These are phyloP conservation scores for Yamadazyma tumulicola DNA, from an alignment of 805 yeast species.

Conservation along the genomic window DNA sequence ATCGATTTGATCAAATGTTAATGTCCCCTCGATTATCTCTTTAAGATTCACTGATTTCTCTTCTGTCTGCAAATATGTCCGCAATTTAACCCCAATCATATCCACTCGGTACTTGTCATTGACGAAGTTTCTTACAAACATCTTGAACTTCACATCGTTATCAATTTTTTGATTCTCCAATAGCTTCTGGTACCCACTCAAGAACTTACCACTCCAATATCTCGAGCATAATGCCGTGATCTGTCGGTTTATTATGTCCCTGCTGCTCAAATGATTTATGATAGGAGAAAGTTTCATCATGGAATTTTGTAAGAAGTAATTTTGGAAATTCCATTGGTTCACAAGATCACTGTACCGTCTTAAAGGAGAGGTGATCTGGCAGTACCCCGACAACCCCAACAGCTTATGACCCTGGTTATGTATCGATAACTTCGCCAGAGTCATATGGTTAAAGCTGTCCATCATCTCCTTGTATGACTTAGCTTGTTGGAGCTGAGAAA, in stretches of 20 bases:
- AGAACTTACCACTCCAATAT: slow-evolving; percentile 38
- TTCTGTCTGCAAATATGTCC: slow-evolving; percentile 17
- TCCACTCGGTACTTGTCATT: slow-evolving; percentile 3
- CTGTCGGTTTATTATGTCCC: slow-evolving; percentile 24
- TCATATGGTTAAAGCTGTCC: slow-evolving; percentile 43
- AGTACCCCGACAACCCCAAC: slow-evolving; percentile 59
- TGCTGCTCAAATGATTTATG: slow-evolving; percentile 29
- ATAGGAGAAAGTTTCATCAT: slow-evolving; percentile 12
- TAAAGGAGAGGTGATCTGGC: slow-evolving; percentile 85
- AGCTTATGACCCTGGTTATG: slow-evolving; percentile 52
- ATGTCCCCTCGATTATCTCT: slow-evolving; percentile 7
- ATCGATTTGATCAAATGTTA: slow-evolving; percentile 25
- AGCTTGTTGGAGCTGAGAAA: slow-evolving; percentile 20
- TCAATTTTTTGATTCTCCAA: not conserved
- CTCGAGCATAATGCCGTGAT: slow-evolving; percentile 22
- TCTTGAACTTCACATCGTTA: slow-evolving; percentile 16
- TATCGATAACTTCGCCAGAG: slow-evolving; percentile 50
- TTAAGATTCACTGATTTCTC: slow-evolving; percentile 14
- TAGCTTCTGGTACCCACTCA: slow-evolving; percentile 21
- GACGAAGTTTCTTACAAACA: slow-evolving; percentile 14
- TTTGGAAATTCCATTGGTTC: slow-evolving; percentile 68
- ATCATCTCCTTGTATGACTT: slow-evolving; percentile 36
- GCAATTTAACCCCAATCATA: slow-evolving; percentile 13
- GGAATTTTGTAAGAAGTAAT: slow-evolving; percentile 10
- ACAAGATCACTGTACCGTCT: slow-evolving; percentile 78